These are phyloP conservation scores for Juncus effusus DNA, from an alignment of 176 grass and related monocot genomes.

Conservation along the genomic window DNA sequence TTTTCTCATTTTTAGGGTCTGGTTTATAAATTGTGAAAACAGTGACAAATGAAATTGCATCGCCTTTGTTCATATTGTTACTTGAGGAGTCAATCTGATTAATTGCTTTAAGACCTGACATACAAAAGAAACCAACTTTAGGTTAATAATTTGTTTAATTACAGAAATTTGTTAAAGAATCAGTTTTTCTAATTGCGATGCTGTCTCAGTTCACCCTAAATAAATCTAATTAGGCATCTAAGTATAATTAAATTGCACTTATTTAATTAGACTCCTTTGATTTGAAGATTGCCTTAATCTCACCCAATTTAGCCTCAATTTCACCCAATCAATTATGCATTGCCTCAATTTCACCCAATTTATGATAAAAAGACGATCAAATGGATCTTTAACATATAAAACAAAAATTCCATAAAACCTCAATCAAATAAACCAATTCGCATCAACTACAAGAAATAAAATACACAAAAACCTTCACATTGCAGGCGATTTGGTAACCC, in stretches of 20 bases:
- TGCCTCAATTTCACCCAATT: too few species aligned
- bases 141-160: too few species aligned
- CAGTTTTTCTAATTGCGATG: too few species aligned
- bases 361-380: too few species aligned
- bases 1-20: slow-evolving; percentile 35
- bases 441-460: background rate
- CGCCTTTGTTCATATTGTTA: slow-evolving; percentile 33
- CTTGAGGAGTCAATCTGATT: slow-evolving; percentile 43
- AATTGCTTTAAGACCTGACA: slow-evolving; percentile 59
- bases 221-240: too few species aligned
- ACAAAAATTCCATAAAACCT: background rate
- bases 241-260: too few species aligned
- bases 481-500: slow-evolving; percentile 62
- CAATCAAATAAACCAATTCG: background rate
- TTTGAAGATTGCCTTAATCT: too few species aligned
- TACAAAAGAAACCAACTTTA: background rate
- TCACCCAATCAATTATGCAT: too few species aligned
- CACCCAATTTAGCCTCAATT: too few species aligned
- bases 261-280: too few species aligned
- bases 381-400: background rate
- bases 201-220: too few species aligned
- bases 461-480: slow-evolving; percentile 42
- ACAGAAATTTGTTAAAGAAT: too few species aligned
- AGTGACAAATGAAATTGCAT: slow-evolving; percentile 65
- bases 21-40: slow-evolving; percentile 67